Evolutionary conservation across 202 grass and related monocot species (phyloP).

Genomic region (Musa balbisiana): DNA sequence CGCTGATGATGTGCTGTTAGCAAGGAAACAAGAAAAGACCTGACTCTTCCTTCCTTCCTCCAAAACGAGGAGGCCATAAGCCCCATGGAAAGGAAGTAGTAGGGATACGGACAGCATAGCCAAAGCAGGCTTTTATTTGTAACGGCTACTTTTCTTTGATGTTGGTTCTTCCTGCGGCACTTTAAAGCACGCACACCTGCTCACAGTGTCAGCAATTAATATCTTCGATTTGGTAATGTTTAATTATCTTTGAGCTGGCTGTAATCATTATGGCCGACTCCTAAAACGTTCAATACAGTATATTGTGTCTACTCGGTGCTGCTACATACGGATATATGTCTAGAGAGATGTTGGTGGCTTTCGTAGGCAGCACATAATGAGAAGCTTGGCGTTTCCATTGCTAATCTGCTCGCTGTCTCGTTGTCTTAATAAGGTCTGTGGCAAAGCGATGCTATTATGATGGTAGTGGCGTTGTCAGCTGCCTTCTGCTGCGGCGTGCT

Average conservation of each 20-base stretch:
- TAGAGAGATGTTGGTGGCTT: too few species aligned
- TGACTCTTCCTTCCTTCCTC: neutral
- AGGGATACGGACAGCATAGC: neutral
- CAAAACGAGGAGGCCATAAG: neutral
- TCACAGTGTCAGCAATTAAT: neutral
- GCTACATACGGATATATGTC: too few species aligned
- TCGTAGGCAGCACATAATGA: too few species aligned
- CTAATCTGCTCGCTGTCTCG: neutral
- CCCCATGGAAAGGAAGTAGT: neutral
- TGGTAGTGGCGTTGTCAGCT: slow-evolving; percentile 4
- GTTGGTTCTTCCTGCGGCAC: too few species aligned
- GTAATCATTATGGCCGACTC: neutral
- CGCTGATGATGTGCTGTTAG: neutral
- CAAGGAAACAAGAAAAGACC: neutral
- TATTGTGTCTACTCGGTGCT: too few species aligned
- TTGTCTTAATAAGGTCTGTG: neutral
- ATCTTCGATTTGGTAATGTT: neutral
- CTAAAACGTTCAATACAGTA: too few species aligned
- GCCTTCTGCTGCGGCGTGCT: neutral
- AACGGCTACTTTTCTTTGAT: slow-evolving; percentile 16
- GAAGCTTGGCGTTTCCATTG: neutral
- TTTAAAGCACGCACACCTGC: slow-evolving; percentile 1
- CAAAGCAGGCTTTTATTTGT: slow-evolving; percentile 1
- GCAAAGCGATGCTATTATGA: neutral
- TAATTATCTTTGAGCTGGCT: neutral